These are phyloP conservation scores for Piloderma croceum DNA, from an alignment of 768 basidiomycete species.

Conservation along the genomic window DNA sequence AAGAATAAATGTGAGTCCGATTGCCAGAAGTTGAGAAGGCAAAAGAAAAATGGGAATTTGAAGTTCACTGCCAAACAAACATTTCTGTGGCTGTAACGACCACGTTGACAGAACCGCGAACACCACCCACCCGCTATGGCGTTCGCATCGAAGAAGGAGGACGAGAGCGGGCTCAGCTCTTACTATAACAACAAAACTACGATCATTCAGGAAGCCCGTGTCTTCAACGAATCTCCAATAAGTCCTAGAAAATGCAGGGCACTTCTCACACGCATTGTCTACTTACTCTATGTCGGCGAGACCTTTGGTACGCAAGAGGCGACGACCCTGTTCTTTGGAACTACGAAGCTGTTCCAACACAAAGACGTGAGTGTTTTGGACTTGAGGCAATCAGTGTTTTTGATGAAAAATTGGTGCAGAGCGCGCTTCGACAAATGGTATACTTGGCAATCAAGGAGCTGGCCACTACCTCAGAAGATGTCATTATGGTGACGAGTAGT, in stretches of 20 bases:
- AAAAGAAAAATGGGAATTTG: slow-evolving; percentile 1
- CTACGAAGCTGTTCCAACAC: slow-evolving; percentile 97
- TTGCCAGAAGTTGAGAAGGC: slow-evolving; percentile 10
- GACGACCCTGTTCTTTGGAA: slow-evolving; percentile 96
- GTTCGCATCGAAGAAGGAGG: slow-evolving; percentile 92
- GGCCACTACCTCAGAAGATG: slow-evolving; percentile 92
- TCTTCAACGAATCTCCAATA: slow-evolving; percentile 99
- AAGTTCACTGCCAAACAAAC: slow-evolving; percentile 2
- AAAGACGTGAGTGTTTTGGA: slow-evolving; percentile 84
- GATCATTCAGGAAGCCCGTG: slow-evolving; percentile 95
- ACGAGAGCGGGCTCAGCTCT: slow-evolving; percentile 86
- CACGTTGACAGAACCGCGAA: slow-evolving; percentile 5
- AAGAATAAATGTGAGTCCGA: slow-evolving; percentile 30
- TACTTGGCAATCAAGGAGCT: slow-evolving; percentile 99
- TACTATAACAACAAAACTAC: slow-evolving; percentile 98
- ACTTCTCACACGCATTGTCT: slow-evolving; percentile 92
- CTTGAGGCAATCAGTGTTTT: background rate
- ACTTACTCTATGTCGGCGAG: slow-evolving; percentile 94
- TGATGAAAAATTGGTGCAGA: slow-evolving; percentile 39
- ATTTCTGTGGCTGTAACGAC: slow-evolving; percentile 4
- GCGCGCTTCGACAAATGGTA: slow-evolving; percentile 93
- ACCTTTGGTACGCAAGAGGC: slow-evolving; percentile 93
- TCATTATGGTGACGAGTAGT: slow-evolving; percentile 98
- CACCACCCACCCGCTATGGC: slow-evolving; percentile 33
- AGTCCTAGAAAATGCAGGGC: slow-evolving; percentile 96